These are phyloP conservation scores for Tirmania nivea DNA, from an alignment of 495 filamentous ascomycete genomes.

Conservation along the genomic window DNA sequence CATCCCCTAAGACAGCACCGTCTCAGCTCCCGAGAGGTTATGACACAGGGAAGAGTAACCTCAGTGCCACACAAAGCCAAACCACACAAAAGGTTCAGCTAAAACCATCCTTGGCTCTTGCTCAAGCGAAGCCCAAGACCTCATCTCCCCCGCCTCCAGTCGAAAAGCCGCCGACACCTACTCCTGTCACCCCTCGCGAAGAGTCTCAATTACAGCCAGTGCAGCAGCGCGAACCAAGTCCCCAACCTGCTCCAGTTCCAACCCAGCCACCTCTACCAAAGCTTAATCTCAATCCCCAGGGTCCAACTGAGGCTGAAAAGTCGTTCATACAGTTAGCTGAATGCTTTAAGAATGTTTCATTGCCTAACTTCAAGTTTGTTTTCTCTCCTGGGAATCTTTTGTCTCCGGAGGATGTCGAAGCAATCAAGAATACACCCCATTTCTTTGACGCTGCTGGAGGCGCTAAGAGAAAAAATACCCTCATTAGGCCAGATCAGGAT, in stretches of 20 bases:
- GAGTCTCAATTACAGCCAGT: neutral
- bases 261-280: constrained; percentile 2
- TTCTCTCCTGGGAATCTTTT: constrained; percentile 31
- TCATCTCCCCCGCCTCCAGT: neutral
- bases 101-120: neutral
- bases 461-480: constrained; percentile 33
- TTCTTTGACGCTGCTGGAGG: constrained; percentile 64
- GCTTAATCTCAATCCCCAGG: constrained; percentile 2
- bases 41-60: neutral
- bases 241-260: constrained; percentile 1
- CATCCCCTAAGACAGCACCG: neutral
- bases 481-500: constrained; percentile 9
- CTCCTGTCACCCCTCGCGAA: neutral
- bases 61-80: neutral
- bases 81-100: neutral
- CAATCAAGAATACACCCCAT: constrained; percentile 44
- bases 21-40: neutral
- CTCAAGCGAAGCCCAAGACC: neutral
- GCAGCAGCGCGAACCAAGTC: constrained; percentile 3
- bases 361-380: constrained; percentile 37
- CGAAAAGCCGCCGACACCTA: neutral
- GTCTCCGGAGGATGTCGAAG: constrained; percentile 31
- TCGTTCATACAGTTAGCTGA: constrained; percentile 25
- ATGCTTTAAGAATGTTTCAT: constrained; percentile 32
- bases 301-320: constrained; percentile 9